A percentile compares a stretch with the other conserved stretches of the same genome.
These are phyloP conservation scores for Eucalyptus tenuipes DNA, from an alignment of 345 rosid genomes.

Conservation along the genomic window DNA sequence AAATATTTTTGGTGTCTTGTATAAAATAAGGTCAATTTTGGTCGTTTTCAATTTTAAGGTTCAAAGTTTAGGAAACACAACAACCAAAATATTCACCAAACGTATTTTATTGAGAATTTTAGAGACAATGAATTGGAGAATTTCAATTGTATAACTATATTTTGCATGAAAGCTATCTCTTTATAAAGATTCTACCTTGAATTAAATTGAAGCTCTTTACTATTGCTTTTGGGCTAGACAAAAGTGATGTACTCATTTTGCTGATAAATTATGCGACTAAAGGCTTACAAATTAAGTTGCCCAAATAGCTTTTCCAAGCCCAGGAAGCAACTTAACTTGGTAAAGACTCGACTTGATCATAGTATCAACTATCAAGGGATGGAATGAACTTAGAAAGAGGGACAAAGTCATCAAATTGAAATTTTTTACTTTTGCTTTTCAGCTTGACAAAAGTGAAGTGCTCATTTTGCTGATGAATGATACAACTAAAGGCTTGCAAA, in stretches of 20 bases:
- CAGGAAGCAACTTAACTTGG: neutral
- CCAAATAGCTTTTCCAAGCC: neutral
- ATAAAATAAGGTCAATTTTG: neutral
- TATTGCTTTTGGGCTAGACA: neutral
- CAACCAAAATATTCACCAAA: neutral
- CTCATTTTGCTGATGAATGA: too few relatives aligned
- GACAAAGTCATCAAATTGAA: too few relatives aligned
- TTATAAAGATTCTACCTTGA: too few relatives aligned
- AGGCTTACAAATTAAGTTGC: neutral
- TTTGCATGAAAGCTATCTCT: neutral
- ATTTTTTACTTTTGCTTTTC: too few relatives aligned
- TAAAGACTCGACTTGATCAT: too few relatives aligned
- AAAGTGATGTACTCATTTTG: neutral
- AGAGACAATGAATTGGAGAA: neutral
- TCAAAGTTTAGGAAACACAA: neutral
- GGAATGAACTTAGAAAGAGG: neutral
- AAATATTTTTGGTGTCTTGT: neutral
- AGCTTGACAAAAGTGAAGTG: too few relatives aligned
- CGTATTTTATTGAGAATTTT: neutral
- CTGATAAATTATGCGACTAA: neutral
- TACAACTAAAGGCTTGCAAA: too few relatives aligned
- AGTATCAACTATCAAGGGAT: neutral
- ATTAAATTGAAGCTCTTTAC: too few relatives aligned
- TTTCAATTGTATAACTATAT: neutral
- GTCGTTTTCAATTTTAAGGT: neutral